phyloP scores from a whole-genome alignment of 169 alveolate species.

The Plasmodium reichenowi region DNA sequence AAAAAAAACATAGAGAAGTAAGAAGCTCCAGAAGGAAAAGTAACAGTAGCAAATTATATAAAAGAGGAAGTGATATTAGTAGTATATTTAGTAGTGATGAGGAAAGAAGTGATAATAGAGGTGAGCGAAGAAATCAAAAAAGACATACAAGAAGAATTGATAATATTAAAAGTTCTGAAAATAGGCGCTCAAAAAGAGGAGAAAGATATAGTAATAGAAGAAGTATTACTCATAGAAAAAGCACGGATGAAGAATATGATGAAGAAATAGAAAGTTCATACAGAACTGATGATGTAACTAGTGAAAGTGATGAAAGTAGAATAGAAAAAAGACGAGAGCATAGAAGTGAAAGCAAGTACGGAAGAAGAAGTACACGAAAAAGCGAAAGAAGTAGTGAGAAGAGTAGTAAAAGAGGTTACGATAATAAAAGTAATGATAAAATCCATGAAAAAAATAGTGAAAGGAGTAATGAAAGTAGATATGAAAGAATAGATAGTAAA shows the following conservation, averaged over 20 bases:
- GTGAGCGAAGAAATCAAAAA: no score
- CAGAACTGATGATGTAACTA: no score
- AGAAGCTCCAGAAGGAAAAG: neutral
- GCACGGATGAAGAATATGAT: no score
- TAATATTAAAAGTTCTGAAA: no score
- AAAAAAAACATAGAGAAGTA: neutral
- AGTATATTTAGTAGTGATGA: neutral
- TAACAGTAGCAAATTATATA: neutral
- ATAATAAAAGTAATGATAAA: conserved; percentile 1
- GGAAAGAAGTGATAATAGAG: conserved; percentile 5
- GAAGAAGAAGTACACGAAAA: neutral
- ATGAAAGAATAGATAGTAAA: neutral
- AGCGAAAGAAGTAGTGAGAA: neutral
- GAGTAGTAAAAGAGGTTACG: conserved; percentile 1
- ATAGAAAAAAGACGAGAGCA: neutral
- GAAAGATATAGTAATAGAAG: no score
- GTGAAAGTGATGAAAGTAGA: neutral
- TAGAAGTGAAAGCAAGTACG: neutral
- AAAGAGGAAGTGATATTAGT: neutral
- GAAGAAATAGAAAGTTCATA: no score
- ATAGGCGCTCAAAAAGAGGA: no score
- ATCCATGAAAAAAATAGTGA: conserved; percentile 3
- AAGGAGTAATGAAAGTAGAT: neutral
- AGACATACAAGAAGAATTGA: no score
- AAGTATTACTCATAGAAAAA: no score